A percentile compares a stretch with the other conserved stretches of the same genome.
Evolutionary conservation across 2,329 filamentous ascomycete genomes (phyloP).

Genomic region (Nothophaeocryptopus gaeumannii): DNA sequence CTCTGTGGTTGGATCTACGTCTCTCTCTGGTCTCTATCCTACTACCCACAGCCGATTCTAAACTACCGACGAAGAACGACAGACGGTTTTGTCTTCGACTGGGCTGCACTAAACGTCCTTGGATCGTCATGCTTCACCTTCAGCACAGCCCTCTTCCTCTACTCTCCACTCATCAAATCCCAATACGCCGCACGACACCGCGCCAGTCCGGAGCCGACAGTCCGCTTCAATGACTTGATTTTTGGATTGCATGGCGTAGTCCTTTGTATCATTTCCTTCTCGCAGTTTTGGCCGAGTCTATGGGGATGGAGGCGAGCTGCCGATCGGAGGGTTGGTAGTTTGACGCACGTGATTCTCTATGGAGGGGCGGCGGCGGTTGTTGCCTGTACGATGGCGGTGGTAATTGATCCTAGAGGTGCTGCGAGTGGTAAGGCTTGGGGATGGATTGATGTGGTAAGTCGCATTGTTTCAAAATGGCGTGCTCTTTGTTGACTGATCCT

Average conservation of each 20-base stretch:
- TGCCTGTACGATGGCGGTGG: too few species aligned
- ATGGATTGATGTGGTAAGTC: constrained; percentile 61
- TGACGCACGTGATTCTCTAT: background rate
- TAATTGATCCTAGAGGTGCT: too few species aligned
- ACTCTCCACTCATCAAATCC: constrained; percentile 68
- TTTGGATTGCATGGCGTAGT: constrained; percentile 83
- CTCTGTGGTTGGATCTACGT: constrained; percentile 30
- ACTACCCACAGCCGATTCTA: constrained; percentile 84
- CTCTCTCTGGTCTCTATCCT: constrained; percentile 68
- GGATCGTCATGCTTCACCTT: constrained; percentile 70
- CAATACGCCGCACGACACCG: constrained; percentile 83
- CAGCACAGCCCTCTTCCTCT: constrained; percentile 73
- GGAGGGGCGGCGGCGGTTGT: too few species aligned
- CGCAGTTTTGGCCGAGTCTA: constrained; percentile 67
- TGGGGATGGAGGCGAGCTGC: constrained; percentile 66
- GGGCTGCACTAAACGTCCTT: constrained; percentile 69
- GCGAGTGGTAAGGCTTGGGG: constrained; percentile 40
- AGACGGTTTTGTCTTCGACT: constrained; percentile 83
- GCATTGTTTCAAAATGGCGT: background rate
- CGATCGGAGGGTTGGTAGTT: background rate
- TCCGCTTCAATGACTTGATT: constrained; percentile 82
- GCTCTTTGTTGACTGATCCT: constrained; percentile 23
- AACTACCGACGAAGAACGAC: constrained; percentile 77
- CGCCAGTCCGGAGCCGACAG: constrained; percentile 70
- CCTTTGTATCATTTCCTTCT: constrained; percentile 68